These are phyloP conservation scores for Pseudognaphalium luteoalbum DNA, from an alignment of 129 eudicot genomes.

Conservation along the genomic window DNA sequence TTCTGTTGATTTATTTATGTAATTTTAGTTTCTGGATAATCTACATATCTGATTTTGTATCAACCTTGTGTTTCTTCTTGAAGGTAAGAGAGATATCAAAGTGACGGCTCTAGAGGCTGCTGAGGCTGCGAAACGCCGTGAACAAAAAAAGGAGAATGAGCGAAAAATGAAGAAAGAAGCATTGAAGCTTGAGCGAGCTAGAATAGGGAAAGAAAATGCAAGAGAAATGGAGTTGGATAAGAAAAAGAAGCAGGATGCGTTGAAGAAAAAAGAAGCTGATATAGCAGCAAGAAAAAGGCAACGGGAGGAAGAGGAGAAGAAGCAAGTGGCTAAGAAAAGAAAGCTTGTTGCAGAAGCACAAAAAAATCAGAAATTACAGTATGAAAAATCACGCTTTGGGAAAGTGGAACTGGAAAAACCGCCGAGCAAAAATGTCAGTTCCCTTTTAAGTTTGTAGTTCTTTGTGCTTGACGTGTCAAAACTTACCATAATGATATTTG, in stretches of 20 bases:
- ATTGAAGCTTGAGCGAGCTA: conserved; percentile 74
- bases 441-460: conserved; percentile 5
- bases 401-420: conserved; percentile 46
- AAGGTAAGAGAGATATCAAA: conserved; percentile 86
- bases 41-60: neutral
- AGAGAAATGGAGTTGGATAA: conserved; percentile 62
- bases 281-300: conserved; percentile 71
- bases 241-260: conserved; percentile 68
- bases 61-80: conserved; percentile 34
- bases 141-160: conserved; percentile 70
- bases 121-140: conserved; percentile 86
- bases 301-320: conserved; percentile 86
- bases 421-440: conserved; percentile 34
- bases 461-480: conserved; percentile 23
- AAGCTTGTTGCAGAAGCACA: conserved; percentile 58
- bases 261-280: conserved; percentile 80
- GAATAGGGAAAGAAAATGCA: conserved; percentile 67
- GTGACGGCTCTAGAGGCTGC: conserved; percentile 94
- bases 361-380: conserved; percentile 48
- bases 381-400: conserved; percentile 48
- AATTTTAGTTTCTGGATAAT: neutral
- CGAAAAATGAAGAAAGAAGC: conserved; percentile 87
- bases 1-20: neutral
- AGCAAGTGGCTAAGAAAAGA: conserved; percentile 72
- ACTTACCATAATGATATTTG: conserved; percentile 24